Base-by-base conservation (phyloP, 495 filamentous ascomycete genomes). In the Endocarpon pusillum region DNA sequence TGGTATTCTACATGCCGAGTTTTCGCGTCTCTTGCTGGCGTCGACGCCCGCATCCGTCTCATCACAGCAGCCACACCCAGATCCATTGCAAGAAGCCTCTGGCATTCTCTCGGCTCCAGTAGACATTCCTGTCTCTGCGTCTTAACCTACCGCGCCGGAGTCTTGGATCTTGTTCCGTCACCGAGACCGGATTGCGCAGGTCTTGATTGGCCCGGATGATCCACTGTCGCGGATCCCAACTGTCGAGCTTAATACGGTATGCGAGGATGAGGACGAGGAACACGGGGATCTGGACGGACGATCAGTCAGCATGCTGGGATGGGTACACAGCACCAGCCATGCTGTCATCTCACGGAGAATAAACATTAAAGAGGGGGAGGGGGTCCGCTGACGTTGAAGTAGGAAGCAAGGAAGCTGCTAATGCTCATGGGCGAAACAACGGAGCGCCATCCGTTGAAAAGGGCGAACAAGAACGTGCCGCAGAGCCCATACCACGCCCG, bases 391-490 rank as follows among this genome's bases (percentile, higher is more conserved):
- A 64, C 61, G 18, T 59, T 58, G 26, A 67, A 58, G 36, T 67
- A 67, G 4, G 55, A 57, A 11, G 58, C 54, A 12, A 65, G 42
- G 38, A 65, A 67, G 36, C 54, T 52, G 3, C 44, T 40, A 4
- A 39, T 31, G 26, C 45, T 48, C 34, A 62, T 59, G 0, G 57
- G 61, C 28, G 42, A 37, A 3, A 61, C 38, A 32, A 64, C 59
- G 3, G 58, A 48, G 0, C 35, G 40, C 19, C 59, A 51, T 1
- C 60, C 61, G 37, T 65, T 67, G 44, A 67, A 67, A 6, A 64
- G 24, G 4, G 60, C 46, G 0, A 67, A 39, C 3, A 64, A 32
- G 9, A 49, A 42, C 34, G 61, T 60, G 17, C 53, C 53, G 5
- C 53, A 33, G n/a, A 65, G 24, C 2, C 59, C 62, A 34, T 64